Base-by-base conservation (phyloP, 768 basidiomycete species). In the Suillus decipiens region DNA sequence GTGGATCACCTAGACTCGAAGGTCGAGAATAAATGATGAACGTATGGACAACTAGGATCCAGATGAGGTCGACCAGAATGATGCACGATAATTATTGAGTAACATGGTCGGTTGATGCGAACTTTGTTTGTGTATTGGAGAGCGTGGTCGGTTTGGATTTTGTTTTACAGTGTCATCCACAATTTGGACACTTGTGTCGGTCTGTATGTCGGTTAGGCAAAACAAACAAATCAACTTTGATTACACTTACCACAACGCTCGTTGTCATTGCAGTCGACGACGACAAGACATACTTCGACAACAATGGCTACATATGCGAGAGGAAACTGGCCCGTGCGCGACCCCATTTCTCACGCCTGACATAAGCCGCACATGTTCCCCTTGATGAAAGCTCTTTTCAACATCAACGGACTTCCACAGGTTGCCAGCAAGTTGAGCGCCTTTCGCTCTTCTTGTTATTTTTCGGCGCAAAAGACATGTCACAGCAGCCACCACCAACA, bases 111-210 rank as follows among this genome's bases (percentile, higher is more conserved):
- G 37, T 51, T 59, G 53, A 39, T 28, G 28, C 22, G 55, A 63
- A 64, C 75, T 75, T 75, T 75, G 74, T 75, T 76, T 76, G 74
- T 75, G 74, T 75, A 76, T 75, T 75, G 74, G 74, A 76, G 74
- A 76, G 74, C 74, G 75, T 75, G 74, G 74, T 76, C 70, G 74
- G 75, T 75, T 75, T 75, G 74, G 74, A 76, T 80, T 80, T 86
- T 90, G 88, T 89, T 87, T 88, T 88, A 86, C 81, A 79, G 78
- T 86, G 87, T 88, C 86, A 82, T 88, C 79, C 75, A 83, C 77
- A 79, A 85, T 89, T 89, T 89, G 88, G 82, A 83, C 83, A 78
- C 74, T 85, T 67, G 70, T 62, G 84, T 85, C 81, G 80, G 78
- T 77, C 80, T 79, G 79, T 84, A 84, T 84, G 87, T 85, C 80